Evolutionary conservation across 768 basidiomycete species (phyloP).

Genomic region (Phlegmacium glaucopus): DNA sequence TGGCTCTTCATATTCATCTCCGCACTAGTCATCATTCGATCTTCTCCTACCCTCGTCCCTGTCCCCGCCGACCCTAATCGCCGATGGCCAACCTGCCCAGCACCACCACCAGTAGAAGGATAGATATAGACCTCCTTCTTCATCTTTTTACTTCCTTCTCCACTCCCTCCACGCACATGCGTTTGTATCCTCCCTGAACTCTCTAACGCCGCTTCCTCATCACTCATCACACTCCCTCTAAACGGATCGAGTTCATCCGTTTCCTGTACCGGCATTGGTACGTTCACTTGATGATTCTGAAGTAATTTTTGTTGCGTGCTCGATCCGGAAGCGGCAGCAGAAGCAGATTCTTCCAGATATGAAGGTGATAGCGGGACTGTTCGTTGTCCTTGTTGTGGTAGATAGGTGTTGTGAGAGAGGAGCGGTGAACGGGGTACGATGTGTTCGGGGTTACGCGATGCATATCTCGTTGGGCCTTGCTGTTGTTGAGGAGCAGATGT

Average conservation of each 20-base stretch:
- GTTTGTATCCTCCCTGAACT: constrained; percentile 1
- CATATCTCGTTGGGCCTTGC: constrained; percentile 7
- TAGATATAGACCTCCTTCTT: neutral
- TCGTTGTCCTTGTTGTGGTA: neutral
- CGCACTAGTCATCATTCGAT: constrained; percentile 32
- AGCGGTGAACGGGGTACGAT: constrained; percentile 27
- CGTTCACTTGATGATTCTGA: neutral
- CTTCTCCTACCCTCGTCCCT: constrained; percentile 5
- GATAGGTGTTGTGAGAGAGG: constrained; percentile 3
- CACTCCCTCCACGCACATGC: neutral
- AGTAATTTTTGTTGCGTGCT: neutral
- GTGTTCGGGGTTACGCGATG: constrained; percentile 15
- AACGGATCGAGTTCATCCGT: constrained; percentile 43
- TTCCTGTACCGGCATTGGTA: constrained; percentile 15
- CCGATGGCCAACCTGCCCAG: neutral
- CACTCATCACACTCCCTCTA: constrained; percentile 31
- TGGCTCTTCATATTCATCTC: constrained; percentile 42
- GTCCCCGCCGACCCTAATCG: constrained; percentile 2
- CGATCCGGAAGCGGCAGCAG: neutral
- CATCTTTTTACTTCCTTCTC: neutral
- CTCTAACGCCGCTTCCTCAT: constrained; percentile 16
- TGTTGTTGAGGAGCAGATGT: no score
- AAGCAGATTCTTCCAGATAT: neutral
- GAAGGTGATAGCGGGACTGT: neutral
- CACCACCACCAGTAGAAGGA: neutral